Evolutionary conservation across 345 rosid genomes (phyloP), one percentile per base, ranked within the genome.

Genomic region (Brassica rapa): DNA sequence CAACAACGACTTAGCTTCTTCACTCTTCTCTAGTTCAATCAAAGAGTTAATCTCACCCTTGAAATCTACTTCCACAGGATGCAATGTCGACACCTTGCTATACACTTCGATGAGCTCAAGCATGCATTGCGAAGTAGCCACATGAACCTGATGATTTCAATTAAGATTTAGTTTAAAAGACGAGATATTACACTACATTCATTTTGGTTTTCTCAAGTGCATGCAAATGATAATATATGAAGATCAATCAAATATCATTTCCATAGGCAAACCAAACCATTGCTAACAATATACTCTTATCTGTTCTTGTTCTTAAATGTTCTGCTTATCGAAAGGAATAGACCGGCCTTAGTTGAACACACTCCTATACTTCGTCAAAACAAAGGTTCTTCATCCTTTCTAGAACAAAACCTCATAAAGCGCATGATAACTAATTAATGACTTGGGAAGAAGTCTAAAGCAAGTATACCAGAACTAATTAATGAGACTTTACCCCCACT

Each of bases 81-180:
- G 66, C 56, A 71, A 68, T 0, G 85, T 29, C 23, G 88, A 80
- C 51, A 88, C 83, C 56, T 39, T 84, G 70, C 79, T 68, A 68
- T 14, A 74, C 70, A 89, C 82, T 80, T 78, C 81, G 43, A 68
- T 81, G 53, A 87, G 76, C 62, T 87, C 93, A 37, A 92, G 46
- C 72, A 92, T 90, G 84, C 97, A 88, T 78, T 89, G 93, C 1
- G 97, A 87, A 35, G 98, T 90, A 70, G 84, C 81, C 24, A 94
- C 81, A 72, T 94, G 98, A 78, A 94, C 91, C 98, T 94, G 79
- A 41, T 1, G 10, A 15, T 73, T 72, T 4, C 29, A 25, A 25
- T 25, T 25, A 25, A 25, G 29, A 25, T 72, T 21, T 9, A 14
- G 15, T 59, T 27, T 53, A n/a, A 16, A 65, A 6, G 51, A 72